Conservation (phyloP, 129 eudicot genomes). For the Pseudognaphalium luteoalbum region DNA sequence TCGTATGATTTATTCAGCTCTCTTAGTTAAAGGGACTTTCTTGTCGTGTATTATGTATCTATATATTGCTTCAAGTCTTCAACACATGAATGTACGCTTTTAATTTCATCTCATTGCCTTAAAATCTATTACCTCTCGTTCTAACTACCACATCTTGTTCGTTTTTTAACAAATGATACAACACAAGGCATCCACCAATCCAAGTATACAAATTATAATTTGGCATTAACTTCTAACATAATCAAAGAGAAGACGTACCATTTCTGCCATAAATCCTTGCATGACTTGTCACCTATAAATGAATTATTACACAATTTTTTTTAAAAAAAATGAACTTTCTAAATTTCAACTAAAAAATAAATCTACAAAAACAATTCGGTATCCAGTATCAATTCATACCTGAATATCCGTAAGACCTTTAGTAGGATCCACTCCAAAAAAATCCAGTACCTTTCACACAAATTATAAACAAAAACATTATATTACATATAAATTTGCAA, state of each 20-base stretch:
- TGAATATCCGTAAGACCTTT: constrained; percentile 81
- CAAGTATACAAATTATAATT: background rate
- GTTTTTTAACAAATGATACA: background rate
- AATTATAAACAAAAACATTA: background rate
- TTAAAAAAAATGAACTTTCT: background rate
- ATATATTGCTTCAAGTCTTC: background rate
- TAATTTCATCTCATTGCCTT: background rate
- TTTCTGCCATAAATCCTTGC: constrained; percentile 80
- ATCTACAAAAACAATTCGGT: background rate
- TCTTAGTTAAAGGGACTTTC: background rate
- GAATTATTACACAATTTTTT: background rate
- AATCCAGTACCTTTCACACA: constrained; percentile 67
- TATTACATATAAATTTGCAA: background rate
- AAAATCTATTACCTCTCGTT: background rate
- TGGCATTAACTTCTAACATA: background rate
- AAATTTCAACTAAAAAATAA: background rate
- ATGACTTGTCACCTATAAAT: constrained; percentile 66
- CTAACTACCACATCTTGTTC: background rate
- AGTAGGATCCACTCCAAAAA: constrained; percentile 68
- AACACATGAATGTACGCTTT: background rate
- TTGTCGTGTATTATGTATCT: background rate
- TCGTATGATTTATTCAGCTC: background rate
- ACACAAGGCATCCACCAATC: background rate
- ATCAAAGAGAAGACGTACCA: constrained; percentile 42
- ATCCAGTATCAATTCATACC: constrained; percentile 37